Conservation (phyloP, 768 basidiomycete genomes). For the Paxillus rubicundulus region DNA sequence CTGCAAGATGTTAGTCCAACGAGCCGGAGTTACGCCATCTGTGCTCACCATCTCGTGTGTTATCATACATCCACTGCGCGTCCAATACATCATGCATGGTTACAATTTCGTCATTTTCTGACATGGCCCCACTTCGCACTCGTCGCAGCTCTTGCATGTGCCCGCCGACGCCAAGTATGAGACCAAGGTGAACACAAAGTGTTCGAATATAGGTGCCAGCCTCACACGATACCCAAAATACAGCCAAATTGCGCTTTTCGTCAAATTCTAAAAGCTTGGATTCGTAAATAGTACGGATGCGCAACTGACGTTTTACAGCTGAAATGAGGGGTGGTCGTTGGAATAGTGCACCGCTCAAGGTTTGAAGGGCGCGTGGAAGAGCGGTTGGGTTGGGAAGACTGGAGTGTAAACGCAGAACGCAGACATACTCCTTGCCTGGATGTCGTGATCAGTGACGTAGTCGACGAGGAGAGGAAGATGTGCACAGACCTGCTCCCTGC, state of each 20-base stretch:
- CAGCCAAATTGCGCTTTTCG: constrained; percentile 92
- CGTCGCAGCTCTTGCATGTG: constrained; percentile 99
- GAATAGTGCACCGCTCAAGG: constrained; percentile 96
- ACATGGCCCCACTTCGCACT: constrained; percentile 93
- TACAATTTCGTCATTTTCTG: constrained; percentile 96
- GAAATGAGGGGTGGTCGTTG: constrained; percentile 99
- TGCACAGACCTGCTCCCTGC: constrained; percentile 86
- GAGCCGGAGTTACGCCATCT: constrained; percentile 3
- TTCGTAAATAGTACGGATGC: constrained; percentile 95
- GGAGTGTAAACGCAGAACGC: constrained; percentile 90
- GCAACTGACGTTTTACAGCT: constrained; percentile 96
- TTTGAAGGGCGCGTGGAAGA: constrained; percentile 92
- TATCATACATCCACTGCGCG: constrained; percentile 98
- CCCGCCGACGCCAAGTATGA: constrained; percentile 94
- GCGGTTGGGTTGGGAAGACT: constrained; percentile 76
- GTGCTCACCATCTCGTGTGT: constrained; percentile 84
- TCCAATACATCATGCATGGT: constrained; percentile 99
- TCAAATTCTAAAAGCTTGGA: constrained; percentile 96
- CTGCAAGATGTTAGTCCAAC: constrained; percentile 40
- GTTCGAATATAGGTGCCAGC: constrained; percentile 97
- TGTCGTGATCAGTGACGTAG: constrained; percentile 3
- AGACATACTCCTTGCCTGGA: constrained; percentile 95
- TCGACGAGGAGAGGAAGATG: background rate
- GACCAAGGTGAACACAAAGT: constrained; percentile 93
- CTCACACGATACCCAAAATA: constrained; percentile 99